Conservation (phyloP, 2,329 filamentous ascomycete genomes). For the Fusarium sp. region DNA sequence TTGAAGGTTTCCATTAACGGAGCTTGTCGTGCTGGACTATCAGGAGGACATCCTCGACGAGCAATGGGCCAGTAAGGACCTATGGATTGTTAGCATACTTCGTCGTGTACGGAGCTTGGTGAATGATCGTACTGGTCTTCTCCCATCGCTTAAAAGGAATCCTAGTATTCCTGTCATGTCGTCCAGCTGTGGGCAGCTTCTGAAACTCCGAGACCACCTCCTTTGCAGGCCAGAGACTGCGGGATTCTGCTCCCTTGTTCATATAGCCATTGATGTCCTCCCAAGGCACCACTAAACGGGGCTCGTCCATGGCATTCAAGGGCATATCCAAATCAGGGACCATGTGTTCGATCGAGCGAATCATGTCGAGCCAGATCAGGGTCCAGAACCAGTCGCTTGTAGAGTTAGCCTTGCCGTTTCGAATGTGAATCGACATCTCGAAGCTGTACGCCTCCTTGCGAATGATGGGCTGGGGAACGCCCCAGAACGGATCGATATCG, state of each 20-base stretch:
- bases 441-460: constrained; percentile 66
- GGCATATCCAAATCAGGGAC: constrained; percentile 77
- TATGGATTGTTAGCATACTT: constrained; percentile 43
- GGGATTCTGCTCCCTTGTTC: constrained; percentile 63
- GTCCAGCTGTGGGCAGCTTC: constrained; percentile 56
- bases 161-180: constrained; percentile 52
- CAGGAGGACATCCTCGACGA: constrained; percentile 71
- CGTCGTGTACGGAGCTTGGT: neutral
- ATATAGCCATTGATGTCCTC: constrained; percentile 71
- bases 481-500: constrained; percentile 71
- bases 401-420: constrained; percentile 65
- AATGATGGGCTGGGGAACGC: constrained; percentile 61
- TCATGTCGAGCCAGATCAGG: constrained; percentile 67
- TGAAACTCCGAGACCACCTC: constrained; percentile 62
- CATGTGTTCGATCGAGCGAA: constrained; percentile 65
- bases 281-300: constrained; percentile 72
- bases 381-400: constrained; percentile 71
- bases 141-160: constrained; percentile 64
- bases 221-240: constrained; percentile 59
- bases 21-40: constrained; percentile 69
- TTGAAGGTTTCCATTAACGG: constrained; percentile 60
- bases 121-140: constrained; percentile 58
- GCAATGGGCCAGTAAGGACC: constrained; percentile 70
- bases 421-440: constrained; percentile 73
- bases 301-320: constrained; percentile 77